Conservation (phyloP, 164 flowering plant species). For the Magnolia sinica region DNA sequence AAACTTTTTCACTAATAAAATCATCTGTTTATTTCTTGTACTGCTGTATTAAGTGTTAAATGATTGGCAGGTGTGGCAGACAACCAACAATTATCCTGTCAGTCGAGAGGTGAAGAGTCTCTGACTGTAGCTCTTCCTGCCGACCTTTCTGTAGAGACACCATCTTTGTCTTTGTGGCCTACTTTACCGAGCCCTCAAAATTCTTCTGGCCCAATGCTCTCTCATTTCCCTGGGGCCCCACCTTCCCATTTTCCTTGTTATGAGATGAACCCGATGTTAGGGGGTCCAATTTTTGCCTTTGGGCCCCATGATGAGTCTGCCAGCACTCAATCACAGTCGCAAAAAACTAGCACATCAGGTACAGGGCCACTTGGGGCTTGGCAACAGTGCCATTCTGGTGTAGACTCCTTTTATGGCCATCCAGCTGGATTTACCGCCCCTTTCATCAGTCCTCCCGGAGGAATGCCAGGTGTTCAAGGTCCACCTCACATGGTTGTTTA, state of each 20-base stretch:
- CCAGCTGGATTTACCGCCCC: slow-evolving; percentile 84
- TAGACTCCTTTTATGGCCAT: slow-evolving; percentile 80
- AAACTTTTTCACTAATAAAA: background rate
- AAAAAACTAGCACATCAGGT: slow-evolving; percentile 47
- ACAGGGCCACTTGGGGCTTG: slow-evolving; percentile 67
- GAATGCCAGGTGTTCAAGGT: slow-evolving; percentile 83
- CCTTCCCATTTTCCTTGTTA: slow-evolving; percentile 80
- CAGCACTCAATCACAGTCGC: slow-evolving; percentile 57
- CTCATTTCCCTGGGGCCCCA: slow-evolving; percentile 77
- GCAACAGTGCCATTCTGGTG: slow-evolving; percentile 79
- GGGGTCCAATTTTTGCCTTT: slow-evolving; percentile 80
- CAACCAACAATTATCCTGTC: slow-evolving; percentile 42
- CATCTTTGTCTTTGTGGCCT: slow-evolving; percentile 82
- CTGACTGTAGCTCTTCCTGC: slow-evolving; percentile 88
- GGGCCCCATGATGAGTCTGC: slow-evolving; percentile 77
- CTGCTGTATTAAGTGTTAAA: slow-evolving; percentile 3
- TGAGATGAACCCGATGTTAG: slow-evolving; percentile 86
- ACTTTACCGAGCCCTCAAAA: slow-evolving; percentile 72
- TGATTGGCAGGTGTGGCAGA: slow-evolving; percentile 45
- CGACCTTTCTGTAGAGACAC: slow-evolving; percentile 89
- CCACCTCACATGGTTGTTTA: slow-evolving; percentile 97
- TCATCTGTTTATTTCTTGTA: background rate
- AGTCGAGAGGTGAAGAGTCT: slow-evolving; percentile 70
- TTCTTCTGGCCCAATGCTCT: slow-evolving; percentile 67
- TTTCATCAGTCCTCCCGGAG: slow-evolving; percentile 76